Base-by-base conservation (phyloP, 2,329 filamentous ascomycete genomes). In the Elsinoe arachidis region DNA sequence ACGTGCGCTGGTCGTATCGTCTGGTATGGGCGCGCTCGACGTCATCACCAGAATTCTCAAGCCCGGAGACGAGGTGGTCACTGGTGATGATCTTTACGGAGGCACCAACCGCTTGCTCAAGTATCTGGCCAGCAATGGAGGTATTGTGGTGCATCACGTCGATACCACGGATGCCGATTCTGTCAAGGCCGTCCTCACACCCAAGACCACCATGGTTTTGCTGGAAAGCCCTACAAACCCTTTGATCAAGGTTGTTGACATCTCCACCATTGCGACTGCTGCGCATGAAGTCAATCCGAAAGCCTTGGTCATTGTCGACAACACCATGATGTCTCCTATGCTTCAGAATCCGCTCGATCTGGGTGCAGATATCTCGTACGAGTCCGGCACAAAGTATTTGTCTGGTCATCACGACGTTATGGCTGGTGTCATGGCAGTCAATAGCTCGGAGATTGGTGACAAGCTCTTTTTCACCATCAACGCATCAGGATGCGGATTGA, bases 401-500 rank as follows among this genome's bases (percentile, higher is more conserved):
- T 97, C 91, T 1, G 93, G 93, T 33, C 93, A 99, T 72, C 93
- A 99, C 77, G 95, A 99, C 70, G 87, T 99, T 69, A 99, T 99
- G 93, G 93, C 93, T 9, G 93, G 95, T 61, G 90, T 99, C 30
- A 87, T 99, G 63, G 93, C 91, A 19, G 84, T 91, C 71, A 97
- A 97, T 70, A 86, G 95, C 68, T 72, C 83, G 3, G 76, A 82
- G 2, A 76, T 99, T 26, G 91, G 87, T 47, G 90, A 99, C 66
- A 89, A 87, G 68, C 84, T 99, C 64, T 99, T 87, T 76, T 97
- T 96, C 74, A 92, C 90, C 58, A 96, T 99, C 79, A 99, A 99
- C 71, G 85, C 90, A 1, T 96, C 91, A 0, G 93, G 93, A 43
- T 97, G 93, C 69, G 93, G 93, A 9, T 79, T 99, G 5, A 87